Evolutionary conservation across 1,139 yeast species (phyloP).

Genomic region (Insectozyma bohioensis): DNA sequence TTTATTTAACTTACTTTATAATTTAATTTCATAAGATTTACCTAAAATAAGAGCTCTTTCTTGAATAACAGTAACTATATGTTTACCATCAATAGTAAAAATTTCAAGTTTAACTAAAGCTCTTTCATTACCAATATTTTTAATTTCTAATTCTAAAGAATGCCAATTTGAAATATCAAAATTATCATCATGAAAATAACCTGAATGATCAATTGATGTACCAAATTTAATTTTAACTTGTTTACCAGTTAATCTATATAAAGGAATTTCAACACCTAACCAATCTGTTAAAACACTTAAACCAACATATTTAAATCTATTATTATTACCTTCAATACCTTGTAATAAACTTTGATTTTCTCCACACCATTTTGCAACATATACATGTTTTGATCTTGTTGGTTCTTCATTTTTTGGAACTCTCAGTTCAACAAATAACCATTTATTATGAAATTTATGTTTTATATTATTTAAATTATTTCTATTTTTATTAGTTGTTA

Average conservation of each 20-base stretch:
- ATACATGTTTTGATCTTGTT: too few species aligned
- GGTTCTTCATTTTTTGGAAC: not conserved
- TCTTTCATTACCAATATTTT: constrained; percentile 53
- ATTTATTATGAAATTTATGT: too few species aligned
- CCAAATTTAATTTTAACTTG: constrained; percentile 29
- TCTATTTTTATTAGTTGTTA: too few species aligned
- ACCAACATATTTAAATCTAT: constrained; percentile 52
- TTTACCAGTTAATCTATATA: constrained; percentile 20
- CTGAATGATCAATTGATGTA: constrained; percentile 65
- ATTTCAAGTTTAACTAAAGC: constrained; percentile 60
- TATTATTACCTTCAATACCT: too few species aligned
- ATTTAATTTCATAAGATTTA: too few species aligned
- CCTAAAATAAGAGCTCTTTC: too few species aligned
- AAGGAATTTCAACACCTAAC: constrained; percentile 34
- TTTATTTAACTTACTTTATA: too few species aligned
- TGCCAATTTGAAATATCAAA: constrained; percentile 54
- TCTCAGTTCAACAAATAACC: constrained; percentile 1
- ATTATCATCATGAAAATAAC: constrained; percentile 63
- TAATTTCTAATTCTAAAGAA: constrained; percentile 46
- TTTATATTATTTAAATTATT: too few species aligned
- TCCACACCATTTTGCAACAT: too few species aligned
- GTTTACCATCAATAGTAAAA: constrained; percentile 48
- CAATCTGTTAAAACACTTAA: constrained; percentile 64
- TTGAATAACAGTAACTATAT: constrained; percentile 64
- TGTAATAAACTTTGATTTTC: too few species aligned